These are phyloP conservation scores for Aspergillus biplanus DNA, from an alignment of 495 filamentous ascomycete species.

Conservation along the genomic window DNA sequence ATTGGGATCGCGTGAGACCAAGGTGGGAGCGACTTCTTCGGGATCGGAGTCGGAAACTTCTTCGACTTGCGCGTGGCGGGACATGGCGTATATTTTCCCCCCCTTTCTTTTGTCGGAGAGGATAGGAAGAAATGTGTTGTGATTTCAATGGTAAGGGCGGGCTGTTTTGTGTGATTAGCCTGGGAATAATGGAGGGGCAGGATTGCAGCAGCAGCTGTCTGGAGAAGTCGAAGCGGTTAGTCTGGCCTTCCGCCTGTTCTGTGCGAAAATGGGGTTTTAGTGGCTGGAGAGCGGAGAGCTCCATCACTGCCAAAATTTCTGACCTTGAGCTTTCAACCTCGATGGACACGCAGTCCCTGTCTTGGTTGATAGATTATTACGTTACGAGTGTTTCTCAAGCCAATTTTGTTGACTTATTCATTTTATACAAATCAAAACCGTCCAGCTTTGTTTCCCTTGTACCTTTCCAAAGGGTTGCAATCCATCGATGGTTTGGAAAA, in stretches of 20 bases:
- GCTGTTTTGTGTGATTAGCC: conserved; percentile 15
- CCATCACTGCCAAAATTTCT: neutral
- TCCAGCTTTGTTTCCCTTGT: too few species aligned
- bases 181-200: conserved; percentile 17
- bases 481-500: too few species aligned
- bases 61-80: conserved; percentile 80
- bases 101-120: conserved; percentile 2
- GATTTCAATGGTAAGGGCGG: neutral
- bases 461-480: too few species aligned
- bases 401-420: too few species aligned
- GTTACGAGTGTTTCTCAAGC: too few species aligned
- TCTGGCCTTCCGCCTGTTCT: conserved; percentile 28
- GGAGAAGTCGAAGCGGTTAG: conserved; percentile 11
- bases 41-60: conserved; percentile 82
- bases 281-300: conserved; percentile 21
- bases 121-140: conserved; percentile 6
- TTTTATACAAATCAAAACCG: too few species aligned
- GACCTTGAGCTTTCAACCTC: neutral
- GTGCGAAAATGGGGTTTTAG: conserved; percentile 28
- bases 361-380: too few species aligned
- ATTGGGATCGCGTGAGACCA: conserved; percentile 49
- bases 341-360: too few species aligned
- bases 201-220: neutral
- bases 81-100: conserved; percentile 57
- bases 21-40: conserved; percentile 72